These are phyloP conservation scores for Rubroshorea leprosula DNA, from an alignment of 345 rosid species.

Conservation along the genomic window DNA sequence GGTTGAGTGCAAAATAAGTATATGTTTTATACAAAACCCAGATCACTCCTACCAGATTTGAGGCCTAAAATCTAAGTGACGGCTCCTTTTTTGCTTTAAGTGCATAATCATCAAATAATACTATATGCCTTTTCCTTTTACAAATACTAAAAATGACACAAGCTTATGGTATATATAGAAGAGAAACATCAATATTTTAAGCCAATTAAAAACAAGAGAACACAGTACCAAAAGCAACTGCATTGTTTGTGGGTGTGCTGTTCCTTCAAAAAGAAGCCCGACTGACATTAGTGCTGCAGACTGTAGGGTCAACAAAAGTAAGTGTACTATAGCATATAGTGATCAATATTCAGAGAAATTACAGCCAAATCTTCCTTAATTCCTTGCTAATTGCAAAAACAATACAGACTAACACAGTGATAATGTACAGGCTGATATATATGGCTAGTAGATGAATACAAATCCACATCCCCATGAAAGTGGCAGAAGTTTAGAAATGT, in stretches of 20 bases:
- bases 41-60: background rate
- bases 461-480: too few relatives aligned
- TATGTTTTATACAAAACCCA: too few relatives aligned
- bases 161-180: background rate
- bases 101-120: background rate
- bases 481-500: too few relatives aligned
- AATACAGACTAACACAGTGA: too few relatives aligned
- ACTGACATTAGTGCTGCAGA: slow-evolving; percentile 87
- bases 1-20: too few relatives aligned
- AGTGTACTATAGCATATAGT: background rate
- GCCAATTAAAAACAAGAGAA: slow-evolving; percentile 1
- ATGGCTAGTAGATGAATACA: too few relatives aligned
- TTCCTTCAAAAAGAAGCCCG: slow-evolving; percentile 94
- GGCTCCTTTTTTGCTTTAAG: background rate
- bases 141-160: background rate
- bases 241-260: slow-evolving; percentile 87
- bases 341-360: background rate
- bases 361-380: too few relatives aligned
- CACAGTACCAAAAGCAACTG: slow-evolving; percentile 69
- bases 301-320: slow-evolving; percentile 38
- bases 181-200: background rate
- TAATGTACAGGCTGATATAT: too few relatives aligned
- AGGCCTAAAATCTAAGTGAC: background rate
- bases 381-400: too few relatives aligned
- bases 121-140: background rate